Evolutionary conservation across 2,329 filamentous ascomycete genomes (phyloP), one percentile per base, ranked within the genome.

Genomic region (Berkeleyomyces rouxiae): DNA sequence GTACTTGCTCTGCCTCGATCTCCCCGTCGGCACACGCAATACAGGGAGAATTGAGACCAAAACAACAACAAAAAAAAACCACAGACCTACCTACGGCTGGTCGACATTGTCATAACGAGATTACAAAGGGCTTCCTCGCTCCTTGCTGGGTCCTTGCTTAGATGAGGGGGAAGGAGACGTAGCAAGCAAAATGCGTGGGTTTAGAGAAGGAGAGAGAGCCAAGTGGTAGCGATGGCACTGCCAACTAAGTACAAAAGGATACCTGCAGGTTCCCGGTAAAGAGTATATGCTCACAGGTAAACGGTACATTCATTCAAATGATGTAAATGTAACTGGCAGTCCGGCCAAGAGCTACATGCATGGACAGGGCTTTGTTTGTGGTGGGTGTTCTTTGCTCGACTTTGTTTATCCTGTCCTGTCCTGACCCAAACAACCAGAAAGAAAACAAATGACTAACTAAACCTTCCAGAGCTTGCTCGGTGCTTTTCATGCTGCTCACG

Each of bases 51-150:
- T 36, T 55, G 10, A n/a, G 31, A 55, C 9, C 49, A 55, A 55
- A 55, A 55, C 49, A 55, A 55, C 33, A 55, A 55, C 49, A 53
- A 53, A n/a, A 55, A 53, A 31, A 55, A 55, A 39, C 49, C 49
- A 53, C 49, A 55, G 49, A 55, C 49, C 33, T 55, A 33, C 2
- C 13, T 36, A 55, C 37, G 33, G 7, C 49, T 37, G 37, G 33
- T 36, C 49, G 36, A 39, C 49, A 31, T 33, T 39, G 31, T 55
- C 10, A 55, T 11, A 55, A 55, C 49, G 49, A 55, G 37, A 55
- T 55, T 55, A n/a, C 49, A 55, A n/a, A 39, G 33, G 33, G 36
- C 49, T 37, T 55, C 36, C 5, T 39, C 37, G 49, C 49, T 37
- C 36, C 5, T 39, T 55, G 49, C 49, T 37, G 49, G 49, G 36